Conservation (phyloP, 192 early-diverging fungal species). For the Podila minutissima region DNA sequence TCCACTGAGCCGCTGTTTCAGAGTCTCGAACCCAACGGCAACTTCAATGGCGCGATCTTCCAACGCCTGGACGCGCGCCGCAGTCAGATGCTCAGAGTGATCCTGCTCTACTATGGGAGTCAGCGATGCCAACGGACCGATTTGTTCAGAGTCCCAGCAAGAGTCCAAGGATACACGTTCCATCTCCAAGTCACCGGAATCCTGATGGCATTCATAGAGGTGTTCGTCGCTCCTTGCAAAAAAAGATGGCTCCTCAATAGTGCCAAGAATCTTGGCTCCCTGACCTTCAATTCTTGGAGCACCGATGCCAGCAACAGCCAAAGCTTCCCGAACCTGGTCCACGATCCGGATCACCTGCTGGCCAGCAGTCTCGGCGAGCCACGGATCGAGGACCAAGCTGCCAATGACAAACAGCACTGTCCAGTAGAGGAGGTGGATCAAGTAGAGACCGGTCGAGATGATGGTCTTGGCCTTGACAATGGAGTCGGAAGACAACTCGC, state of each 20-base stretch:
- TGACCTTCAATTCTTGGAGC: neutral
- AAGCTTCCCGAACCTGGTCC: slow-evolving; percentile 36
- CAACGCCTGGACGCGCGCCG: slow-evolving; percentile 4
- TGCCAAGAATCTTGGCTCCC: neutral
- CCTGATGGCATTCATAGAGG: neutral
- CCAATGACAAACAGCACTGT: slow-evolving; percentile 54
- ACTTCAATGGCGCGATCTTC: slow-evolving; percentile 41
- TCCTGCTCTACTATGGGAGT: too few species aligned
- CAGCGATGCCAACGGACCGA: neutral
- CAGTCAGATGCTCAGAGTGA: too few species aligned
- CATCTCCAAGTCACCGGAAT: neutral
- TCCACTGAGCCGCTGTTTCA: slow-evolving; percentile 16
- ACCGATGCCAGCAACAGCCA: slow-evolving; percentile 2
- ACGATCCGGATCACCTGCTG: slow-evolving; percentile 53
- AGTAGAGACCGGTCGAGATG: slow-evolving; percentile 30
- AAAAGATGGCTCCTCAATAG: slow-evolving; percentile 1
- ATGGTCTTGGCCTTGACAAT: slow-evolving; percentile 40
- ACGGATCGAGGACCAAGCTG: slow-evolving; percentile 50
- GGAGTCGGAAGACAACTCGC: slow-evolving; percentile 22
- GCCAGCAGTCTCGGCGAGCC: slow-evolving; percentile 56
- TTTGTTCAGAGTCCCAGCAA: too few species aligned
- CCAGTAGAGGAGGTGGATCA: slow-evolving; percentile 57
- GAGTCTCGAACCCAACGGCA: slow-evolving; percentile 32
- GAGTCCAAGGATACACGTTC: too few species aligned
- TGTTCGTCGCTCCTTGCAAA: too few species aligned